Evolutionary conservation across 352 stramenopile species (phyloP), one percentile per base, ranked within the genome.

Genomic region (Phytophthora fragariae): DNA sequence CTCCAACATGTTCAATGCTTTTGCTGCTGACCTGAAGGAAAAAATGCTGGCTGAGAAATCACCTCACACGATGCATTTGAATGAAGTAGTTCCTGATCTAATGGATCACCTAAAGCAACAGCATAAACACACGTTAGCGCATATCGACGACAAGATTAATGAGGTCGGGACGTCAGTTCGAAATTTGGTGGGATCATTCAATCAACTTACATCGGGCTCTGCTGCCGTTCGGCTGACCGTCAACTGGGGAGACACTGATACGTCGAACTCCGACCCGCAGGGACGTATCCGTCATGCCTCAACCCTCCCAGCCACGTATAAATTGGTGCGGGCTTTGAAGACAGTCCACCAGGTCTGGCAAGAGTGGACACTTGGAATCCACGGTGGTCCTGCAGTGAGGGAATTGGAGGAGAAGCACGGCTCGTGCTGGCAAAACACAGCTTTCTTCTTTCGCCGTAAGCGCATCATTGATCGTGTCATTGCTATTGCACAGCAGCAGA

Each of bases 81-180:
- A 35, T 15, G 31, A 66, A 17, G 31, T 66, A 37, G 54, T 70
- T 50, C 54, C 62, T 8, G 62, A 70, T 10, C 49, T 63, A 17
- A 58, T 70, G 53, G 53, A 58, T 19, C 53, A 70, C 12, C 15
- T 69, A 21, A 37, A 69, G 6, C 31, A 70, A 52, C 39, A 70
- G 8, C 37, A 68, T 9, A 9, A 58, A 46, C 44, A 56, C 21
- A 41, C 39, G 15, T 24, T 62, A 33, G 54, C 62, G 3, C 54
- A 53, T n/a, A 63, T 66, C 2, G 47, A 66, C 17, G 11, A 37
- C 15, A 66, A 53, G 49, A 35, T 53, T 29, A 50, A 14, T 24
- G 62, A 63, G n/a, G 21, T 70, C 54, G 55, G 52, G 27, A 27
- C 53, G 19, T 24, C 33, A 41, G 11, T 62, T 31, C 6, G 7